A percentile compares a stretch with the other conserved stretches of the same genome.
phyloP scores from a whole-genome alignment of 2,329 filamentous ascomycete genomes.

The Penicillium sp. region DNA sequence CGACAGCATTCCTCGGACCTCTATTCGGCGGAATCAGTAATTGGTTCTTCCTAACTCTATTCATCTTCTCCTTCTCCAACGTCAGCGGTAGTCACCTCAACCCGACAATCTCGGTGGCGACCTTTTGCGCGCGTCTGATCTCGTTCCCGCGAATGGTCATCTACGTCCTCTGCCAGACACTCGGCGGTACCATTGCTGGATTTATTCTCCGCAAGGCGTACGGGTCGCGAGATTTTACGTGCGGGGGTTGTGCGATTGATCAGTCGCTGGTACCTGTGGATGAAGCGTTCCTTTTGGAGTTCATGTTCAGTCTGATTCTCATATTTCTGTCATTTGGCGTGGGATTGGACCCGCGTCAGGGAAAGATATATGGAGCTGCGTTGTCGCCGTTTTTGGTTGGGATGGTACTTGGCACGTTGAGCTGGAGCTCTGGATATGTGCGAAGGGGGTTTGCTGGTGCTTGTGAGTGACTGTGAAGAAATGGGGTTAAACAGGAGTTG shows the following conservation, averaged over 20 bases:
- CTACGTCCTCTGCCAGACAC: neutral
- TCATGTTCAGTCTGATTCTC: neutral
- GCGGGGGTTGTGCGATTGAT: neutral
- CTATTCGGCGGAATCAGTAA: neutral
- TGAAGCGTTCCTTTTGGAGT: neutral
- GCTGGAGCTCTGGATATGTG: neutral
- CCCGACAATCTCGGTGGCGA: neutral
- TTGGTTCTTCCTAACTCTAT: constrained; percentile 5
- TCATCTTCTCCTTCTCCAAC: constrained; percentile 4
- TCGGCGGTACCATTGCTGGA: neutral
- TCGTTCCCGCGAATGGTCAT: neutral
- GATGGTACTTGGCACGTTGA: neutral
- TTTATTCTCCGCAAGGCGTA: neutral
- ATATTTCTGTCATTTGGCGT: neutral
- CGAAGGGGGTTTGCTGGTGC: neutral
- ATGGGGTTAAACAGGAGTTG: neutral
- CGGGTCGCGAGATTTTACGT: neutral
- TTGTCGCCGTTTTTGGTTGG: neutral
- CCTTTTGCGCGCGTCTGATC: neutral
- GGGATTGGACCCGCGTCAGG: neutral
- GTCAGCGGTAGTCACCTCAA: constrained; percentile 6
- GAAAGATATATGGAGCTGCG: neutral
- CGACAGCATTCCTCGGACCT: neutral
- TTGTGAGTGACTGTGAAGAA: neutral
- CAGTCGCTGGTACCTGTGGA: neutral